phyloP scores from a whole-genome alignment of 176 grass and related monocot genomes.

The Zoysia pacifica region DNA sequence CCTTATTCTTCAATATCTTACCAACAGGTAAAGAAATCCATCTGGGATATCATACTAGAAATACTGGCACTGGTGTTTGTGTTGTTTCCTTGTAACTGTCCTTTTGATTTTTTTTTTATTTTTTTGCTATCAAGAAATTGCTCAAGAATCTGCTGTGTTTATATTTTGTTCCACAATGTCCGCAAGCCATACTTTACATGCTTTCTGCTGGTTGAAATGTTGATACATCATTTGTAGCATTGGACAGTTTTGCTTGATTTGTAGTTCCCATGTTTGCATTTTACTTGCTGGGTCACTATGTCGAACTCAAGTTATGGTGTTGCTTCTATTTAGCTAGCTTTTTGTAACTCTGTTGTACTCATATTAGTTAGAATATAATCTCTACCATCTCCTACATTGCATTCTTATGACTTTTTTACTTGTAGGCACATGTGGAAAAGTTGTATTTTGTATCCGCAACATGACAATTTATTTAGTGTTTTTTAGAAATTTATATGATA shows the following conservation, averaged over 20 bases:
- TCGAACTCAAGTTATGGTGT: background rate
- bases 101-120: background rate
- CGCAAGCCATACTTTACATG: background rate
- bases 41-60: conserved; percentile 12
- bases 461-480: conserved; percentile 12
- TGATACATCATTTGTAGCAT: background rate
- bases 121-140: background rate
- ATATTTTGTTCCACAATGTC: conserved; percentile 11
- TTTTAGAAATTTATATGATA: background rate
- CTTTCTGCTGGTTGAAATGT: background rate
- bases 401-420: background rate
- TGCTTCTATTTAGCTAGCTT: background rate
- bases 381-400: conserved; percentile 6
- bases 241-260: conserved; percentile 7
- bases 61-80: background rate
- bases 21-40: conserved; percentile 59
- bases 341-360: background rate
- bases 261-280: background rate
- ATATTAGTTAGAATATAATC: conserved; percentile 1
- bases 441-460: conserved; percentile 5
- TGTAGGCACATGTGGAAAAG: background rate
- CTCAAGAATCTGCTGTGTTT: background rate
- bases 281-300: background rate
- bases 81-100: background rate
- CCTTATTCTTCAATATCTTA: conserved; percentile 89